A percentile compares a stretch with the other conserved stretches of the same genome.
phyloP scores from a whole-genome alignment of 257 asterid species.

The Nicotiana attenuata region DNA sequence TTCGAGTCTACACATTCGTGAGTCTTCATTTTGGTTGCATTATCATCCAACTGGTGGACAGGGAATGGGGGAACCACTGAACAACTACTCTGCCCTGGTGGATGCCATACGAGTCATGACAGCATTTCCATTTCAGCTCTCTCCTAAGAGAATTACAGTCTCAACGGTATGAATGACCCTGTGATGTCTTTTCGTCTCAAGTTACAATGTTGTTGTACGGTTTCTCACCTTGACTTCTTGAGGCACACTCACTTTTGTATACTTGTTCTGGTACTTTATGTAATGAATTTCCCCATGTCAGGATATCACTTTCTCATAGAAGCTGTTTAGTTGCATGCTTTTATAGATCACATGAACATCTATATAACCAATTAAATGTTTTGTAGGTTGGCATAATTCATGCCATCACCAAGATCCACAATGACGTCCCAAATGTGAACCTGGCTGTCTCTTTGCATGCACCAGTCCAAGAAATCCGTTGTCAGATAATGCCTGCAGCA shows the following conservation, averaged over 20 bases:
- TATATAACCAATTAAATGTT: neutral
- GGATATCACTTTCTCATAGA: neutral
- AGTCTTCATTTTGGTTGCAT: neutral
- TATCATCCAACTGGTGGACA: slow-evolving; percentile 24
- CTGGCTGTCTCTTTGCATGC: slow-evolving; percentile 96
- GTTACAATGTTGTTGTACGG: neutral
- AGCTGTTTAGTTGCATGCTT: neutral
- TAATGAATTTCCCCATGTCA: neutral
- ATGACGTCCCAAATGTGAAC: slow-evolving; percentile 71
- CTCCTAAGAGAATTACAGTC: slow-evolving; percentile 79
- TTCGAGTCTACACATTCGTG: neutral
- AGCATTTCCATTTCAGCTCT: slow-evolving; percentile 72
- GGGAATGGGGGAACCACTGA: slow-evolving; percentile 99
- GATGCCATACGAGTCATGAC: slow-evolving; percentile 85
- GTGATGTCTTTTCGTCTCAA: neutral
- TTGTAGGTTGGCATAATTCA: slow-evolving; percentile 87
- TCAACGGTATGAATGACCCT: slow-evolving; percentile 59
- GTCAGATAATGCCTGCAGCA: slow-evolving; percentile 99
- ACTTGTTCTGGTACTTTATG: neutral
- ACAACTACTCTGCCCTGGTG: slow-evolving; percentile 71
- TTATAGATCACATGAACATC: neutral
- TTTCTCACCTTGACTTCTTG: neutral
- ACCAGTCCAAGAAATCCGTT: slow-evolving; percentile 91
- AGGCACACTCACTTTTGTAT: neutral
- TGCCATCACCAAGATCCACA: slow-evolving; percentile 75